Conservation (phyloP, 345 rosid genomes). For the Gossypium turneri region DNA sequence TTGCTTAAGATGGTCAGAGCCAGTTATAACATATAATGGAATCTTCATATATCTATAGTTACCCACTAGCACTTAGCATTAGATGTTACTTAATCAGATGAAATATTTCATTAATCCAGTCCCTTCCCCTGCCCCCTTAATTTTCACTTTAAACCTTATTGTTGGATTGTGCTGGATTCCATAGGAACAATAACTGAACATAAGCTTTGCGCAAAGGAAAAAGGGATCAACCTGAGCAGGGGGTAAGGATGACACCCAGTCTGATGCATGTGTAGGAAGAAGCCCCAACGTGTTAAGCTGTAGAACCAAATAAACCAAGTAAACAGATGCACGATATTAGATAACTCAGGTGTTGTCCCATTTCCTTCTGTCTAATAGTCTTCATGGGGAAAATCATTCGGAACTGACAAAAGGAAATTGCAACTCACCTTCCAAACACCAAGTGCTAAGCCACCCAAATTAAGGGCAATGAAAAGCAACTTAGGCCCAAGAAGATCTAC, state of each 20-base stretch:
- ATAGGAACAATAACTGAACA: background rate
- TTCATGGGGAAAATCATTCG: background rate
- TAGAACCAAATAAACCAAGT: conserved; percentile 22
- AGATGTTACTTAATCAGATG: background rate
- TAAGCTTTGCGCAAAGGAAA: background rate
- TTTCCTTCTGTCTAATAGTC: background rate
- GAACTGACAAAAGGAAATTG: conserved; percentile 7
- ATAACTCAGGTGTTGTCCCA: background rate
- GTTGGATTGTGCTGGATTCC: background rate
- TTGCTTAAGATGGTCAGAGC: background rate
- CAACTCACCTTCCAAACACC: conserved; percentile 94
- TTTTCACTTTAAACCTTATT: background rate
- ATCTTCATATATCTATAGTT: background rate
- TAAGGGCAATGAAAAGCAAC: conserved; percentile 85
- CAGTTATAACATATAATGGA: background rate
- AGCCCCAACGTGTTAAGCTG: conserved; percentile 98
- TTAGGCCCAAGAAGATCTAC: conserved; percentile 91
- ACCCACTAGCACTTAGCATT: background rate
- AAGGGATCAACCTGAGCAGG: conserved; percentile 76
- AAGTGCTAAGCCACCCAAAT: conserved; percentile 84
- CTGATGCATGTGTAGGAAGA: conserved; percentile 98
- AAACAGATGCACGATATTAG: background rate
- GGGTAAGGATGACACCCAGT: conserved; percentile 95
- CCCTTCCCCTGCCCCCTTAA: background rate
- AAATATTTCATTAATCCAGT: background rate